Base-by-base conservation (phyloP, 2,329 filamentous ascomycete genomes). In the Ascocoryne sarcoides region DNA sequence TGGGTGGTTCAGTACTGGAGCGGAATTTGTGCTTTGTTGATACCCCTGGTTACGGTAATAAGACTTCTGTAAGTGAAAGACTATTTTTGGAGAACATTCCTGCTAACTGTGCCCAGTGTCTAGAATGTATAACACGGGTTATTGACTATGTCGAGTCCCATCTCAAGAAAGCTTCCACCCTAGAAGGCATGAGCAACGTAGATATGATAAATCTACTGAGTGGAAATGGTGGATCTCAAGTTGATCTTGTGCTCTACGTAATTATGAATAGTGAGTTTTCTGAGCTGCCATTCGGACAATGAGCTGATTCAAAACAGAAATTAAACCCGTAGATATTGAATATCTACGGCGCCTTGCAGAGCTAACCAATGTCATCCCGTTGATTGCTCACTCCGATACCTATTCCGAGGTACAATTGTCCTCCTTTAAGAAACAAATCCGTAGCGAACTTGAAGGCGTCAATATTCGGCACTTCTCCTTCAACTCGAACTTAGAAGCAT, bases 11-110 rank as follows among this genome's bases (percentile, higher is more conserved):
- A 16, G 75, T 95, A 29, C 66, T 96, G 33, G 90, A 96, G 58
- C 76, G 90, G 20, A 98, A 98, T 57, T 65, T 98, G 4, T 95
- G 87, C 61, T 95, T 98, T 58, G 79, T 95, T 43, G 90, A 96
- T 63, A 90, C 84, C 2, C 77, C 82, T 9, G 79, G 80, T 10
- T 78, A 76, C 60, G 65, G 69, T 30, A 65, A 59, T 48, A 70
- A 68, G 33, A 68, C 65, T 33, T 74, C 71, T 28, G 71, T 78
- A 62, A 45, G 73, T 40, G 8, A 42, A 14, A 30, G 18, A 30
- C 16, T 5, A 30, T 5, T 32, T 16, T 44, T 45, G 42, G 30
- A 51, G 49, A 54, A 15, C 54, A 50, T 32, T 50, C 48, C 52
- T 61, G 32, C 60, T 56, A 10, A 17, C 30, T 36, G 44, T 10